These are phyloP conservation scores for Vitellaria paradoxa DNA, from an alignment of 179 eudicot genomes.

Conservation along the genomic window DNA sequence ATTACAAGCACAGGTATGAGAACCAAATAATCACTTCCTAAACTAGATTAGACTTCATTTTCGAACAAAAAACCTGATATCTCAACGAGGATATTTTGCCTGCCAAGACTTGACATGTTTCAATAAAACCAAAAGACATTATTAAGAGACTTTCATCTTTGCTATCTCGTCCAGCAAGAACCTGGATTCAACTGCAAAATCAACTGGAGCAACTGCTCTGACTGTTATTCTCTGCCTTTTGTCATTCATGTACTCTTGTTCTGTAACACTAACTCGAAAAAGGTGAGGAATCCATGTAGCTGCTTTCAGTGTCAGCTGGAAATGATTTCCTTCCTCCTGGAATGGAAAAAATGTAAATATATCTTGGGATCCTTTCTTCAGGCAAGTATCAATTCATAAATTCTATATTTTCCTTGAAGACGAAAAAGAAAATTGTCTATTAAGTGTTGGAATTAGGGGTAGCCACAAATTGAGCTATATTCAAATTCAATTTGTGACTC, in stretches of 20 bases:
- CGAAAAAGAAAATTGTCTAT: too few relatives aligned
- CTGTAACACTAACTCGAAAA: slow-evolving; percentile 69
- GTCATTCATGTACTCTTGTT: slow-evolving; percentile 75
- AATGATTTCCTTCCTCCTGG: slow-evolving; percentile 46
- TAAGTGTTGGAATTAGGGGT: too few relatives aligned
- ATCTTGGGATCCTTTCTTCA: too few relatives aligned
- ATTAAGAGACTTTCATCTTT: slow-evolving; percentile 51
- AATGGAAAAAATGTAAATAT: too few relatives aligned
- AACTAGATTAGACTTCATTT: too few relatives aligned
- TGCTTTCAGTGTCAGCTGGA: slow-evolving; percentile 63
- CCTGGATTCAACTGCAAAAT: slow-evolving; percentile 78
- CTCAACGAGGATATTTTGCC: too few relatives aligned
- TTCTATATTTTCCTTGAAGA: too few relatives aligned
- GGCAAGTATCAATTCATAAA: too few relatives aligned
- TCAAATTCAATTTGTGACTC: too few relatives aligned
- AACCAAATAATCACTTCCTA: background rate
- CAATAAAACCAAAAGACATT: background rate
- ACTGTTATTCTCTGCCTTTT: slow-evolving; percentile 85
- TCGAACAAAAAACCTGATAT: background rate
- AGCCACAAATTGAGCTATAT: too few relatives aligned
- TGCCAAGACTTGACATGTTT: background rate
- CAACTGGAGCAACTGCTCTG: slow-evolving; percentile 66
- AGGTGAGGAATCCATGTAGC: slow-evolving; percentile 75
- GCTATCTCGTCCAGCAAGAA: slow-evolving; percentile 65
- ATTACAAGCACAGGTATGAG: slow-evolving; percentile 10